phyloP scores from a whole-genome alignment of 2,329 filamentous ascomycete genomes.

The Plectosphaerella cucumerina region DNA sequence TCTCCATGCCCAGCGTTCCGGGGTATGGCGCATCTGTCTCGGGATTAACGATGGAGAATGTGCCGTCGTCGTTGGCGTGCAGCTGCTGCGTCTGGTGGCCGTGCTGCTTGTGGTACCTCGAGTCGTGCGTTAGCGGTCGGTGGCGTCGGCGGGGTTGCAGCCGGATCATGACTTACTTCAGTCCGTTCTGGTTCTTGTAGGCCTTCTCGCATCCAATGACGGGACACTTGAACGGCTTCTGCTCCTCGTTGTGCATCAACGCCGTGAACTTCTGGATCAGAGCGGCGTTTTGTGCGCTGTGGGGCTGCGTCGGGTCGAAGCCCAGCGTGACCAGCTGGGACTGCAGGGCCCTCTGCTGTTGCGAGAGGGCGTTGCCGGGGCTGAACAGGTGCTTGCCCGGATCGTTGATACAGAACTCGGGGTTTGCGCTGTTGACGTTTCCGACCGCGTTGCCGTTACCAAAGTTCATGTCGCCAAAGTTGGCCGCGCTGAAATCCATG shows the following conservation, averaged over 20 bases:
- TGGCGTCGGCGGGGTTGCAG: neutral
- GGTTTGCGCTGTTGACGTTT: slow-evolving; percentile 26
- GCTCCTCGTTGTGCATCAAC: slow-evolving; percentile 77
- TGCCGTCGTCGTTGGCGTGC: slow-evolving; percentile 94
- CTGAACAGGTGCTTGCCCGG: slow-evolving; percentile 92
- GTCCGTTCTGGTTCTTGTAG: slow-evolving; percentile 98
- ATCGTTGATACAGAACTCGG: slow-evolving; percentile 74
- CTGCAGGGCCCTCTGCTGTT: slow-evolving; percentile 58
- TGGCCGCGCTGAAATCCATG: slow-evolving; percentile 49
- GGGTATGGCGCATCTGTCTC: slow-evolving; percentile 93
- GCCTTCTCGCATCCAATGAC: slow-evolving; percentile 99
- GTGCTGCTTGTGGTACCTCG: slow-evolving; percentile 71
- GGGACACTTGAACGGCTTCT: slow-evolving; percentile 96
- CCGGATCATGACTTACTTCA: slow-evolving; percentile 66
- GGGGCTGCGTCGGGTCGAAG: slow-evolving; percentile 70
- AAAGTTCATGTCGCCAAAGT: slow-evolving; percentile 50
- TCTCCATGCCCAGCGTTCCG: slow-evolving; percentile 98
- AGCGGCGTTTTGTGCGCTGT: slow-evolving; percentile 65
- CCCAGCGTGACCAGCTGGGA: slow-evolving; percentile 69
- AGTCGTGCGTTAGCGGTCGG: slow-evolving; percentile 3
- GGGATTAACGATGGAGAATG: slow-evolving; percentile 96
- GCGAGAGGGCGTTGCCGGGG: slow-evolving; percentile 68
- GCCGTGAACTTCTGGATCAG: slow-evolving; percentile 54
- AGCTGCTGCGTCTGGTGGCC: slow-evolving; percentile 96
- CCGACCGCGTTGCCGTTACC: slow-evolving; percentile 35